phyloP scores from a whole-genome alignment of 306 rosid genomes.

The Quercus berberidifolia region DNA sequence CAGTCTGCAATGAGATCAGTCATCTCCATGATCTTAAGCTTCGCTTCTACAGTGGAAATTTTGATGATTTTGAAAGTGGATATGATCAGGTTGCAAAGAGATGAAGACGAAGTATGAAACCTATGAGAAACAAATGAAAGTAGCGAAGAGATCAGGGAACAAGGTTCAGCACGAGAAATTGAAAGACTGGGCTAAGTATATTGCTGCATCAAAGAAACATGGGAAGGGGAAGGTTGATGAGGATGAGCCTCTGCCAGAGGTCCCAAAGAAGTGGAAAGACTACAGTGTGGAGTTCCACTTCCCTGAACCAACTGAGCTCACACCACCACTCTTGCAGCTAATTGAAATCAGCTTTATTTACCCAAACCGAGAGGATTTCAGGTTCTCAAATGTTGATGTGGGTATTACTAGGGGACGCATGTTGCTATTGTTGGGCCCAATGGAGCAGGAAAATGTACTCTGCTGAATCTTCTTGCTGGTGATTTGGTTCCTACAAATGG shows the following conservation, averaged over 20 bases:
- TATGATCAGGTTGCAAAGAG: conserved; percentile 64
- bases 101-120: conserved; percentile 62
- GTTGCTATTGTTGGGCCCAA: conserved; percentile 73
- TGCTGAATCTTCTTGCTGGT: too few relatives aligned
- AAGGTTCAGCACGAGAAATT: conserved; percentile 64
- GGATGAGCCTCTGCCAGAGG: conserved; percentile 47
- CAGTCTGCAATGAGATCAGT: conserved; percentile 60
- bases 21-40: conserved; percentile 76
- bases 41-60: conserved; percentile 40
- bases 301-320: conserved; percentile 73
- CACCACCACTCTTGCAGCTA: conserved; percentile 69
- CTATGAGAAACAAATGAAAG: conserved; percentile 45
- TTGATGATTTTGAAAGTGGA: too few relatives aligned
- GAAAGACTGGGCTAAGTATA: conserved; percentile 59
- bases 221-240: conserved; percentile 49
- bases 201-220: conserved; percentile 51
- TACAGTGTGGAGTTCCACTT: conserved; percentile 63
- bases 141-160: conserved; percentile 56
- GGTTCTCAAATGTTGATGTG: conserved; percentile 52
- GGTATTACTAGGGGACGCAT: conserved; percentile 62
- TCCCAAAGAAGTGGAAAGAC: conserved; percentile 62
- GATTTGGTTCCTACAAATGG: too few relatives aligned
- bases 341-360: conserved; percentile 18
- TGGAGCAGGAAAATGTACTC: conserved; percentile 66
- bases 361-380: conserved; percentile 27